Evolutionary conservation across 768 basidiomycete species (phyloP).

Genomic region (Xerocomellus intermedius): DNA sequence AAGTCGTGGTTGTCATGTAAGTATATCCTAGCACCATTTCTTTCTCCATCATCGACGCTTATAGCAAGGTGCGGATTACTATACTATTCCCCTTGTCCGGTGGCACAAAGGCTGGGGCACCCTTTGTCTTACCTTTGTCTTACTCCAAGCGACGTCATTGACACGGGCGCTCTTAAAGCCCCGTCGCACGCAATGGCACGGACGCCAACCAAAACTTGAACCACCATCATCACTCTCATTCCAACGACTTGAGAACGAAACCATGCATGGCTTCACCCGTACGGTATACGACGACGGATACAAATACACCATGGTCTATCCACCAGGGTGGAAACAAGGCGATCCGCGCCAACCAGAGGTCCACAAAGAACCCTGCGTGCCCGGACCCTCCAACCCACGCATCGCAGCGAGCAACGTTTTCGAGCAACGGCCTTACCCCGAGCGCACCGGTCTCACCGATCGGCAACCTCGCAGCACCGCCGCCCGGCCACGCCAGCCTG

Average conservation of each 20-base stretch:
- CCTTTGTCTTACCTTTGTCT: neutral
- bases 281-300: constrained; percentile 1
- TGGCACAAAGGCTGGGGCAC: neutral
- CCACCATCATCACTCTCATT: neutral
- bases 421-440: neutral
- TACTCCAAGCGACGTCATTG: neutral
- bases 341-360: constrained; percentile 3
- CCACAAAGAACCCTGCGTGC: neutral
- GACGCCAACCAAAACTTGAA: neutral
- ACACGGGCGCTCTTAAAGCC: neutral
- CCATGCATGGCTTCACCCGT: constrained; percentile 8
- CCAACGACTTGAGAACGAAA: neutral
- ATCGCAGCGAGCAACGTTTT: neutral
- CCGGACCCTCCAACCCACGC: neutral
- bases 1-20: no score
- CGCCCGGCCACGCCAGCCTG: neutral
- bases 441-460: neutral
- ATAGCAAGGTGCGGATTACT: neutral
- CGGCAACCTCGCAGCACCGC: neutral
- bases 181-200: neutral
- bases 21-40: neutral
- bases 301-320: constrained; percentile 10
- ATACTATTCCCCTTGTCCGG: neutral
- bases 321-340: constrained; percentile 3
- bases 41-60: neutral